Conservation (phyloP, 768 basidiomycete genomes). For the Lactarius hengduanensis region DNA sequence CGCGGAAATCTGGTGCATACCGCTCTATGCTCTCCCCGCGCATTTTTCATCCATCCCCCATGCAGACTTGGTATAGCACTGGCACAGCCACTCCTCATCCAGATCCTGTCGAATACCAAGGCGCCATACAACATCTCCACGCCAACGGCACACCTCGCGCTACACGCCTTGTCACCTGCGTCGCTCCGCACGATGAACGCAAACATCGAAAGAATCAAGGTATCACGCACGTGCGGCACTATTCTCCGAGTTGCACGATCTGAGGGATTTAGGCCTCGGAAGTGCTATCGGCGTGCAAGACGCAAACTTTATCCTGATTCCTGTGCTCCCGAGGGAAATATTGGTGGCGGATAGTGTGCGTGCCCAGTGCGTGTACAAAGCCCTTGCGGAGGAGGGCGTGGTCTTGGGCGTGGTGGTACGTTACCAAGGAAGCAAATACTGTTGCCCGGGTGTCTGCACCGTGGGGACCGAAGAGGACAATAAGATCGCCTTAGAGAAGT, state of each 20-base stretch:
- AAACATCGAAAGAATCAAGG: constrained; percentile 58
- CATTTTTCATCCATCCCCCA: not conserved
- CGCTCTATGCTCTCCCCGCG: not conserved
- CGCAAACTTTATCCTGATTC: constrained; percentile 88
- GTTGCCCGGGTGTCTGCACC: constrained; percentile 83
- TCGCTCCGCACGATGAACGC: constrained; percentile 60
- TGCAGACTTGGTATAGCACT: constrained; percentile 83
- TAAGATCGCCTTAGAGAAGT: constrained; percentile 48
- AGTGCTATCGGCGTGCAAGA: constrained; percentile 72
- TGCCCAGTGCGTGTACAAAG: constrained; percentile 67
- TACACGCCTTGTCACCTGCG: constrained; percentile 67
- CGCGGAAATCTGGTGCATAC: constrained; percentile 86
- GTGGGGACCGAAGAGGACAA: constrained; percentile 86
- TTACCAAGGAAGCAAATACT: constrained; percentile 73
- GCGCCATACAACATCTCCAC: constrained; percentile 97
- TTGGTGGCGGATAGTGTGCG: constrained; percentile 55
- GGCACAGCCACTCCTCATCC: constrained; percentile 88
- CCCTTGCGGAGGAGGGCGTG: constrained; percentile 78
- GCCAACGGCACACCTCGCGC: constrained; percentile 81
- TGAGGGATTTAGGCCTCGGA: constrained; percentile 59
- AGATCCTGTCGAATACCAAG: constrained; percentile 90
- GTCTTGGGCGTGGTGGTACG: constrained; percentile 58
- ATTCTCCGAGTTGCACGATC: constrained; percentile 46
- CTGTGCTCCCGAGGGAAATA: constrained; percentile 54
- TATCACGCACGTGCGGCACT: constrained; percentile 54